These are phyloP conservation scores for Calonectria crousiana DNA, from an alignment of 2,329 filamentous ascomycete genomes.

Conservation along the genomic window DNA sequence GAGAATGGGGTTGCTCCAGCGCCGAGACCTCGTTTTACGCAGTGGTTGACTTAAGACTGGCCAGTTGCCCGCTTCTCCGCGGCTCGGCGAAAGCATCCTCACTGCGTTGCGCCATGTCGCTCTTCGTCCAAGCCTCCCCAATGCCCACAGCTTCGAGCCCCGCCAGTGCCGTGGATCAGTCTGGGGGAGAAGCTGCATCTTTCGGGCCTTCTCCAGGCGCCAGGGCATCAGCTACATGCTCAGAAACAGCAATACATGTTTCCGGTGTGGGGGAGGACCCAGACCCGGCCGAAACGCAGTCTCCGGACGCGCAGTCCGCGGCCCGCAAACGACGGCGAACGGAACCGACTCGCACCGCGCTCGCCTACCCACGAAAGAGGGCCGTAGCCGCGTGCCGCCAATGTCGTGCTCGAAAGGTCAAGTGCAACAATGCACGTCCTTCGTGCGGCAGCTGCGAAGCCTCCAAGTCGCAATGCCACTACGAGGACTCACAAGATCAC, in stretches of 20 bases:
- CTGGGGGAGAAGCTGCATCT: neutral
- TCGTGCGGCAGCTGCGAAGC: conserved; percentile 21
- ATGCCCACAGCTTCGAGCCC: neutral
- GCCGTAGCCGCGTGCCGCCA: conserved; percentile 23
- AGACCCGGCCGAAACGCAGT: neutral
- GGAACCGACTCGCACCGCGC: neutral
- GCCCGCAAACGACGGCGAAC: conserved; percentile 2
- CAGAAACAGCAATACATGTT: neutral
- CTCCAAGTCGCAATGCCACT: conserved; percentile 6
- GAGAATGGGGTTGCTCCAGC: neutral
- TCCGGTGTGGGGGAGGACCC: neutral
- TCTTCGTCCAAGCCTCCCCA: neutral
- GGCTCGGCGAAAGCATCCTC: neutral
- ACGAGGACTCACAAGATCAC: conserved; percentile 13
- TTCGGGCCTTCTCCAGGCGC: neutral
- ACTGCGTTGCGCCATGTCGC: neutral
- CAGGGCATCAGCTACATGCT: neutral
- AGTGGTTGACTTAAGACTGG: conserved; percentile 1
- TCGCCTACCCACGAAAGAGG: conserved; percentile 20
- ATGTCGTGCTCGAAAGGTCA: conserved; percentile 25
- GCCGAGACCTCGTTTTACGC: neutral
- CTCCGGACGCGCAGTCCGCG: neutral
- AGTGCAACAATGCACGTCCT: conserved; percentile 26
- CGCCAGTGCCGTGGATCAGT: neutral
- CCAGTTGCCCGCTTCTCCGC: neutral